phyloP scores from a whole-genome alignment of 805 yeast genomes.

The Cyberlindnera xylosilytica region DNA sequence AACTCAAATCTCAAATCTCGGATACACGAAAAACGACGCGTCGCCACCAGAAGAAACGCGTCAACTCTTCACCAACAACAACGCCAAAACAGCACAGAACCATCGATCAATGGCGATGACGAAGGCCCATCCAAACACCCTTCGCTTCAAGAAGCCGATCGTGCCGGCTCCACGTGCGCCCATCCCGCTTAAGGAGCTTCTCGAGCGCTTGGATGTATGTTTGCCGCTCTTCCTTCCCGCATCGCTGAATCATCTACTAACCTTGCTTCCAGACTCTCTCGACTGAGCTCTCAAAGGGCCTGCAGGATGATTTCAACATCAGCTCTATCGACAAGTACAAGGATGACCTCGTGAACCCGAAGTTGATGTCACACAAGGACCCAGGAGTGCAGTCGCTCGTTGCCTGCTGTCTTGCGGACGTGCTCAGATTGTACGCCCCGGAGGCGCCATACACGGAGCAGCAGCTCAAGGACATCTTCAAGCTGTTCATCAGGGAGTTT shows the following conservation, averaged over 20 bases:
- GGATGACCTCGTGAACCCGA: constrained; percentile 52
- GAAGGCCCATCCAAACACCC: constrained; percentile 18
- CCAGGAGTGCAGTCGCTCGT: constrained; percentile 64
- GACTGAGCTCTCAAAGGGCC: constrained; percentile 59
- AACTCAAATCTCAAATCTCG: too few relatives aligned
- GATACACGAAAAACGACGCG: constrained; percentile 5
- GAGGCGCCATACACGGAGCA: constrained; percentile 79
- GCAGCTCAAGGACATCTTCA: constrained; percentile 63
- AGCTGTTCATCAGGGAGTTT: constrained; percentile 62
- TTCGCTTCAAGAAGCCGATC: constrained; percentile 44
- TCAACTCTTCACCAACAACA: too few relatives aligned
- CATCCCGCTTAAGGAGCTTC: constrained; percentile 59
- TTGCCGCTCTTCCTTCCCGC: not conserved
- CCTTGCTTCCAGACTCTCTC: constrained; percentile 39
- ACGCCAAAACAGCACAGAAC: too few relatives aligned
- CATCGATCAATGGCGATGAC: too few relatives aligned
- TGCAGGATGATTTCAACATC: constrained; percentile 56
- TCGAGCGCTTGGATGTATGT: constrained; percentile 48
- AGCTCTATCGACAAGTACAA: constrained; percentile 43
- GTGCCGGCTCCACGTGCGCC: constrained; percentile 55
- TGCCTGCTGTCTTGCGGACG: constrained; percentile 73
- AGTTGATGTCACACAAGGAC: constrained; percentile 58
- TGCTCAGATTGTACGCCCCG: constrained; percentile 78
- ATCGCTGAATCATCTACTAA: constrained; percentile 8
- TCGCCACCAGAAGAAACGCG: not conserved